phyloP scores from a whole-genome alignment of 192 early-diverging fungal species.

The Podila minutissima region DNA sequence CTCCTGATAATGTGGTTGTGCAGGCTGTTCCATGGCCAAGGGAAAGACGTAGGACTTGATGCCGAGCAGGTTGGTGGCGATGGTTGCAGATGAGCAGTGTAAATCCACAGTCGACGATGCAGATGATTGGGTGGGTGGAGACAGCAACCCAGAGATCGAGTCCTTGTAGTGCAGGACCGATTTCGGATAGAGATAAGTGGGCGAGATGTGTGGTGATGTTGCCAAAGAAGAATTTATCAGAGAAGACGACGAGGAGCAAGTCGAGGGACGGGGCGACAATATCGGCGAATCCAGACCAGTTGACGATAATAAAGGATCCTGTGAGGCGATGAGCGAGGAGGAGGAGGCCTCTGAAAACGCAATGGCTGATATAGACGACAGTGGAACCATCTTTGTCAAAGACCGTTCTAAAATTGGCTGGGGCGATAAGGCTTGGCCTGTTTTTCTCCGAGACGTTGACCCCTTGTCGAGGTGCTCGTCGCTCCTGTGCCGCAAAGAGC shows the following conservation, averaged over 20 bases:
- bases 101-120: conserved; percentile 19
- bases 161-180: background rate
- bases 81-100: conserved; percentile 24
- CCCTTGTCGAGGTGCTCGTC: background rate
- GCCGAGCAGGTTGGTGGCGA: conserved; percentile 9
- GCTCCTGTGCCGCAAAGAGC: background rate
- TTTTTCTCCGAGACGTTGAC: background rate
- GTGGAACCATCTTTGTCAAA: too few relatives aligned
- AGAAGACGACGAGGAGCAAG: background rate
- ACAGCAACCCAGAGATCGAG: conserved; percentile 3
- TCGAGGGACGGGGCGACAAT: background rate
- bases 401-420: too few relatives aligned
- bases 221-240: background rate
- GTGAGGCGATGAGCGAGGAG: too few relatives aligned
- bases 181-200: conserved; percentile 13
- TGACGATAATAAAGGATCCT: too few relatives aligned
- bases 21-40: background rate
- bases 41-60: conserved; percentile 6
- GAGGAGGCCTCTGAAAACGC: too few relatives aligned
- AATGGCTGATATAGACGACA: too few relatives aligned
- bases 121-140: conserved; percentile 31
- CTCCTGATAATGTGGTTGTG: conserved; percentile 9
- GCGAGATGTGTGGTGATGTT: background rate
- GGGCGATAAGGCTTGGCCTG: too few relatives aligned
- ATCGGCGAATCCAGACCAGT: too few relatives aligned